Conservation (phyloP, 2,329 filamentous ascomycete species). For the Cercospora citrullina region DNA sequence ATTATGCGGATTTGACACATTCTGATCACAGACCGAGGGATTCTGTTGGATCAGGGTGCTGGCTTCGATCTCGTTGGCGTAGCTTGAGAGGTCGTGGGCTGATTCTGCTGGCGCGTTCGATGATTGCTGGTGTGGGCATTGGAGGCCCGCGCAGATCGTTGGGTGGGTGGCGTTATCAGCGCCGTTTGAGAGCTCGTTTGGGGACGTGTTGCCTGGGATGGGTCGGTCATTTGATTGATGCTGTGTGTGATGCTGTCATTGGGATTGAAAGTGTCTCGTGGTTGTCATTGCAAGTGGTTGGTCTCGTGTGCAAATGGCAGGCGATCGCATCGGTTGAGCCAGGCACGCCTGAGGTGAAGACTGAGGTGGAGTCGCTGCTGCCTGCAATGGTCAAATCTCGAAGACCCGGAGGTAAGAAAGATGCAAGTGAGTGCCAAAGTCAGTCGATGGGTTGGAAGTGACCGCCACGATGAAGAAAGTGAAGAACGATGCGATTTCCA, state of each 20-base stretch:
- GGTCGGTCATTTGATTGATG: constrained; percentile 3
- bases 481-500: background rate
- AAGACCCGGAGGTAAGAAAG: background rate
- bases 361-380: background rate
- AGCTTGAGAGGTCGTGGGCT: background rate
- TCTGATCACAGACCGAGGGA: background rate
- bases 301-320: background rate
- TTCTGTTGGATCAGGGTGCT: background rate
- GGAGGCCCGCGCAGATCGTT: background rate
- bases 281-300: background rate
- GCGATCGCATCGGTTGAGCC: background rate
- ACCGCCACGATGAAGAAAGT: background rate
- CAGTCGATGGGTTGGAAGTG: background rate
- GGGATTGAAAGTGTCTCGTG: background rate
- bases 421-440: background rate
- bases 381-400: background rate
- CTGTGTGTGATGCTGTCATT: background rate
- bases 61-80: background rate
- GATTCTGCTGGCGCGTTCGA: background rate
- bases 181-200: constrained; percentile 1
- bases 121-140: background rate
- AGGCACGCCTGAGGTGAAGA: background rate
- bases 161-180: constrained; percentile 6
- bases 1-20: constrained; percentile 43
- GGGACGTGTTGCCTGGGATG: background rate